Conservation (phyloP, 441 rosid species). For the Gossypium gossypioides region DNA sequence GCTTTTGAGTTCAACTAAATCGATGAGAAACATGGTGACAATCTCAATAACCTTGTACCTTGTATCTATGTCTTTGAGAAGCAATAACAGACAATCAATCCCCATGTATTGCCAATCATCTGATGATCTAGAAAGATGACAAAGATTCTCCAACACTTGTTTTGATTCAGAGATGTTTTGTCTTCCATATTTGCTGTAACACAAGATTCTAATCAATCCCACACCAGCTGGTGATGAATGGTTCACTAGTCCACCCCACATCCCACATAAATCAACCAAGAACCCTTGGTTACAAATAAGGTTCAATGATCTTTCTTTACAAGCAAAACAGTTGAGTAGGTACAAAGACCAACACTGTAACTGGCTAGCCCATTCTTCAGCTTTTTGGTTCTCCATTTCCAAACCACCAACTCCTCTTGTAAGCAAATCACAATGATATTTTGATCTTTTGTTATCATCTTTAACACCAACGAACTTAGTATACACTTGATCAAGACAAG, state of each 20-base stretch:
- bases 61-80: conserved; percentile 56
- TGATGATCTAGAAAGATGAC: conserved; percentile 57
- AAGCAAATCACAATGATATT: conserved; percentile 62
- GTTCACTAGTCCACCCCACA: conserved; percentile 61
- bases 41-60: conserved; percentile 42
- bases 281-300: conserved; percentile 45
- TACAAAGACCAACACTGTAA: conserved; percentile 67
- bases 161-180: conserved; percentile 25
- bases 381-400: conserved; percentile 49
- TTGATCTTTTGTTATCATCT: conserved; percentile 32
- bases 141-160: conserved; percentile 34
- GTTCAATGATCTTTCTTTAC: conserved; percentile 34
- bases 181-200: conserved; percentile 50
- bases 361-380: conserved; percentile 79
- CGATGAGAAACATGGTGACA: conserved; percentile 38
- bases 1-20: conserved; percentile 50
- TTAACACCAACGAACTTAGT: conserved; percentile 41
- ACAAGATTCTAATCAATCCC: conserved; percentile 49
- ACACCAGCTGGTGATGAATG: conserved; percentile 46
- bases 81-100: conserved; percentile 53
- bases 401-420: conserved; percentile 64
- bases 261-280: conserved; percentile 35
- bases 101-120: conserved; percentile 66
- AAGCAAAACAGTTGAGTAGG: conserved; percentile 60
- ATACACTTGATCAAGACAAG: conserved; percentile 38